Evolutionary conservation across 768 basidiomycete species (phyloP).

Genomic region (Trametes cingulata): DNA sequence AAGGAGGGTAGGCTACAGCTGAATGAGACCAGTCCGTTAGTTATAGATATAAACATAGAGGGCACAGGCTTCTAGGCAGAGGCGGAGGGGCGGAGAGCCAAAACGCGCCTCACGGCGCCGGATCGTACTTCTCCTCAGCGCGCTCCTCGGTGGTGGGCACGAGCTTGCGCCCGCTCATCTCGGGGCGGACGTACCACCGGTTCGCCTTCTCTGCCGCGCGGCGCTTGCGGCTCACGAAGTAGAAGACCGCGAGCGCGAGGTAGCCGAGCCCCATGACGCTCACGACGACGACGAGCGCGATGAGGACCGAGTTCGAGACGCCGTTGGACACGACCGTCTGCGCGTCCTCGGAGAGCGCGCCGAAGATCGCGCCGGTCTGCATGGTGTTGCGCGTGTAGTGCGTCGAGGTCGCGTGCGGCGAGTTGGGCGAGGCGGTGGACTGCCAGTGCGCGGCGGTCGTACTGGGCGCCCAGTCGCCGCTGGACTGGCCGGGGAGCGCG

Average conservation of each 20-base stretch:
- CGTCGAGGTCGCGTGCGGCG: slow-evolving; percentile 13
- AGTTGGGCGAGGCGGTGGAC: slow-evolving; percentile 1
- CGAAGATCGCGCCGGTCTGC: slow-evolving; percentile 17
- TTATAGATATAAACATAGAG: not conserved
- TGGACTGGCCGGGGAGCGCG: slow-evolving; percentile 24
- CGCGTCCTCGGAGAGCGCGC: slow-evolving; percentile 21
- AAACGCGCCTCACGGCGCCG: not conserved
- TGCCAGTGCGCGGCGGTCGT: slow-evolving; percentile 6
- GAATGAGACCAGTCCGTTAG: not conserved
- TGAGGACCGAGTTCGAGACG: slow-evolving; percentile 14
- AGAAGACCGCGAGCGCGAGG: slow-evolving; percentile 25
- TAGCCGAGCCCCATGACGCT: slow-evolving; percentile 25
- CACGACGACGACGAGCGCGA: slow-evolving; percentile 25
- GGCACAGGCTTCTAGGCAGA: not conserved
- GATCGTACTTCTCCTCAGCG: slow-evolving; percentile 20
- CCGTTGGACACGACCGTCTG: slow-evolving; percentile 2
- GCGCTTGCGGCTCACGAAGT: slow-evolving; percentile 15
- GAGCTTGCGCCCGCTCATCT: slow-evolving; percentile 24
- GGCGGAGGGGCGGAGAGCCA: not conserved
- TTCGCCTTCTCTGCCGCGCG: slow-evolving; percentile 8
- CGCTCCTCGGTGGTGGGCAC: slow-evolving; percentile 17
- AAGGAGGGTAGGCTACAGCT: slow-evolving; percentile 7
- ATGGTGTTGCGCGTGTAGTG: slow-evolving; percentile 19
- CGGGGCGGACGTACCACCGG: slow-evolving; percentile 24
- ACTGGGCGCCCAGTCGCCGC: not conserved